These are phyloP conservation scores for Leccinum subspadiceum DNA, from an alignment of 1,284 basidiomycete genomes.

Conservation along the genomic window DNA sequence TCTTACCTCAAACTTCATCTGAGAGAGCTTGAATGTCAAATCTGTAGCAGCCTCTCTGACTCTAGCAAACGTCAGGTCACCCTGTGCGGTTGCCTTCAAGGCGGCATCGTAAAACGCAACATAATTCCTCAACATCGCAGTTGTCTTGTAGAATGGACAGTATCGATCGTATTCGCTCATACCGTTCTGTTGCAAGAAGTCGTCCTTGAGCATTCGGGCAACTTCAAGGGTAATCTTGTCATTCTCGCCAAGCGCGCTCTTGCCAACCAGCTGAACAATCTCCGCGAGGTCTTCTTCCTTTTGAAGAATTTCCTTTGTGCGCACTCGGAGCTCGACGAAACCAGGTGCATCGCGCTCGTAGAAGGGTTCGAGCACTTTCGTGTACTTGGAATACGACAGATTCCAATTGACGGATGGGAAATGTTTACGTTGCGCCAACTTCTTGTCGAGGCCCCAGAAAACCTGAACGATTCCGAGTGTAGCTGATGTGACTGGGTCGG, in stretches of 20 bases:
- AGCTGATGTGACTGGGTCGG: constrained; percentile 96
- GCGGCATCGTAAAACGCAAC: constrained; percentile 93
- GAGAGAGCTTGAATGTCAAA: constrained; percentile 92
- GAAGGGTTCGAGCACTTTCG: constrained; percentile 90
- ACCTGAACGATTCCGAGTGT: constrained; percentile 99
- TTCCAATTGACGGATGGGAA: constrained; percentile 99
- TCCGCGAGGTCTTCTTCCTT: constrained; percentile 99
- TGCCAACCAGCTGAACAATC: constrained; percentile 98
- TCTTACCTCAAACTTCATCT: constrained; percentile 96
- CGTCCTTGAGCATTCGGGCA: constrained; percentile 95
- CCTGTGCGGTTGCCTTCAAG: constrained; percentile 79
- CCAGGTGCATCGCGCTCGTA: constrained; percentile 91
- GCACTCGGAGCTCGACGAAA: constrained; percentile 89
- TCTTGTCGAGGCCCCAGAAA: constrained; percentile 96
- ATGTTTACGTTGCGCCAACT: constrained; percentile 95
- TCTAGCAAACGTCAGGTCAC: constrained; percentile 90
- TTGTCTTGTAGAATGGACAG: constrained; percentile 99
- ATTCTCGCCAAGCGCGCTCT: constrained; percentile 94
- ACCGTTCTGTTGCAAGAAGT: constrained; percentile 98
- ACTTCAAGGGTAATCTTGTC: constrained; percentile 99
- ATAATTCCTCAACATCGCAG: constrained; percentile 94
- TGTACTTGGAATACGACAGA: constrained; percentile 98
- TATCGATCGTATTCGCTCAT: constrained; percentile 97
- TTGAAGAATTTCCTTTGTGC: constrained; percentile 95
- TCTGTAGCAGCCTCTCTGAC: constrained; percentile 89